Evolutionary conservation across 2,329 filamentous ascomycete species (phyloP).

Genomic region (Ramularia endophylla): DNA sequence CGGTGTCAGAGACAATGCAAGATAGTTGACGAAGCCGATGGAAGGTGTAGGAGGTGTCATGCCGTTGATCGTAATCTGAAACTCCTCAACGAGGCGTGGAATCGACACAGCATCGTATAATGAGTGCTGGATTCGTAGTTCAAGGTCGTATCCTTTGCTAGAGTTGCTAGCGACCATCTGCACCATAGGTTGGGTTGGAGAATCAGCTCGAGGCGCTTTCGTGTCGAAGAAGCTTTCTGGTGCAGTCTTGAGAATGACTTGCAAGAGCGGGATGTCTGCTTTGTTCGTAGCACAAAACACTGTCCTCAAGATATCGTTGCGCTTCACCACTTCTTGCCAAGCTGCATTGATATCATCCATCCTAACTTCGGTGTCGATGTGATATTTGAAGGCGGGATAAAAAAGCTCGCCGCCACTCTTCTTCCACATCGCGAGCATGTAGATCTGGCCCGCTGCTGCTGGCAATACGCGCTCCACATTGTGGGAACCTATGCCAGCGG

Average conservation of each 20-base stretch:
- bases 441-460: conserved; percentile 68
- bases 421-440: conserved; percentile 75
- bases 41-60: not conserved
- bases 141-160: conserved; percentile 21
- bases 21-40: conserved; percentile 36
- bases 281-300: conserved; percentile 52
- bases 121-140: conserved; percentile 68
- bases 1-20: conserved; percentile 30
- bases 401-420: conserved; percentile 62
- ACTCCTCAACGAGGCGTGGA: conserved; percentile 52
- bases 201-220: conserved; percentile 1
- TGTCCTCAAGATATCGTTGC: conserved; percentile 64
- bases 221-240: conserved; percentile 30
- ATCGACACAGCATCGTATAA: conserved; percentile 84
- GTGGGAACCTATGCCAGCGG: conserved; percentile 34
- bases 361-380: conserved; percentile 38
- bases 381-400: conserved; percentile 65
- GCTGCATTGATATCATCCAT: conserved; percentile 45
- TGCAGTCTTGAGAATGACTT: conserved; percentile 50
- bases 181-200: conserved; percentile 18
- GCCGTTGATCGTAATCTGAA: conserved; percentile 39
- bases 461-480: conserved; percentile 58
- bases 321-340: conserved; percentile 55
- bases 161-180: conserved; percentile 16
- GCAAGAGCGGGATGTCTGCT: conserved; percentile 51